Evolutionary conservation across 2,329 filamentous ascomycete species (phyloP), one percentile per base, ranked within the genome.

Genomic region (Verticillium tricorpus): DNA sequence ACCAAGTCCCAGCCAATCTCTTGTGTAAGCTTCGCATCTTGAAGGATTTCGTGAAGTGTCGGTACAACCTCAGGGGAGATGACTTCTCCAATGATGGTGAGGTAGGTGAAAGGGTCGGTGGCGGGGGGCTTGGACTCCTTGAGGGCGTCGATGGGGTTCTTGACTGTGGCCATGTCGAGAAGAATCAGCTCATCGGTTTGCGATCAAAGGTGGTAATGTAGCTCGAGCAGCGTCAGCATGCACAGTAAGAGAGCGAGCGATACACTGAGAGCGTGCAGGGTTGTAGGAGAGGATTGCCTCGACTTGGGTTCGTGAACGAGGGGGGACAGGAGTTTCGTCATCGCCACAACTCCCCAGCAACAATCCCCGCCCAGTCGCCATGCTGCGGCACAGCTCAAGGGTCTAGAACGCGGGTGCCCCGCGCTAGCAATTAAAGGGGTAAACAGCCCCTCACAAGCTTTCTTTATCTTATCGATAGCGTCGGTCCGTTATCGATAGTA

Each of bases 1-100:
- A 95, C 88, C 59, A 94, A 78, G 72, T 95, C 91, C 91, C 91
- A 95, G 58, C 91, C 91, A 68, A 94, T 93, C 61, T 92, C 89
- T 63, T 84, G 85, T 2, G 90, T 91, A 61, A 93, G 78, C 62
- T 84, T 80, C 11, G 81, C 79, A 79, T 91, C 86, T 72, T 90
- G 85, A 19, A 92, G 80, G 39, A 91, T 85, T 25, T 88, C 81
- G 67, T 92, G 84, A 56, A 94, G 80, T 3, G 84, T 77, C 1
- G 89, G 88, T 54, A 94, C 78, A 63, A 89, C 81, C 63, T 88
- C 86, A 19, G 85, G 81, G 5, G 83, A 86, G 56, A 93, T 79
- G 67, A 90, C 89, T 74, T 90, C 86, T 73, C 92, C 89, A 69
- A 94, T 78, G 65, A 93, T 87, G 61, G 90, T 92, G 60, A 93